Base-by-base conservation (phyloP, 148 eudicot species). In the Bassia scoparia region DNA sequence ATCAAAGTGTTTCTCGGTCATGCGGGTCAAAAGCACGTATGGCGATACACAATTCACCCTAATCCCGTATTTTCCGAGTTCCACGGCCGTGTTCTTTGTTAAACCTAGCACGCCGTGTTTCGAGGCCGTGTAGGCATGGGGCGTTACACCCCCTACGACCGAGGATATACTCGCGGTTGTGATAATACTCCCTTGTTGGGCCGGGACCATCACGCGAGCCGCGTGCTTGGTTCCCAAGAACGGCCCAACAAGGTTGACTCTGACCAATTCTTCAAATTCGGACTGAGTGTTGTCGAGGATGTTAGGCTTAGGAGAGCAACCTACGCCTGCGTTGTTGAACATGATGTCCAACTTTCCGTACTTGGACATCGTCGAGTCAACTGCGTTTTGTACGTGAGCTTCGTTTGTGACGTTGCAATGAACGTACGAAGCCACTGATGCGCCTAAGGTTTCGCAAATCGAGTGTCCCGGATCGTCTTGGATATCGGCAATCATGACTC, bases 291-390 rank as follows among this genome's bases (percentile, higher is more conserved):
- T 49, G 34, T 78, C 76, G 7, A 69, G 44, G 34, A 84, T 78
- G 75, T 59, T 64, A 15, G 66, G 66, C 26, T 63, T 67, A 2
- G 53, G 49, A 0, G 20, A 14, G 13, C 50, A 74, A 0, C 35
- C 61, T 10, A 27, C 27, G 5, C 78, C 86, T 0, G 90, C 90
- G 7, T 87, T 87, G 75, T 85, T 87, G 75, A 75, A 76, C 88
- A 87, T 83, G 49, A 85, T 86, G 58, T 88, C 92, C 0, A 90
- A 84, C 10, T 80, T 85, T 14, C 84, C 86, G 15, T 86, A 77
- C 53, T 49, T 79, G 76, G 89, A 67, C 67, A 87, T 16, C 23
- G 88, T 74, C 21, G 68, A 61, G 68, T 84, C 83, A 3, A 90
- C 88, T 0, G 87, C 85, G 3, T 80, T 79, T 58, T 87, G 73